phyloP scores from a whole-genome alignment of 163 green algal species.

The Chloroidium sp. region DNA sequence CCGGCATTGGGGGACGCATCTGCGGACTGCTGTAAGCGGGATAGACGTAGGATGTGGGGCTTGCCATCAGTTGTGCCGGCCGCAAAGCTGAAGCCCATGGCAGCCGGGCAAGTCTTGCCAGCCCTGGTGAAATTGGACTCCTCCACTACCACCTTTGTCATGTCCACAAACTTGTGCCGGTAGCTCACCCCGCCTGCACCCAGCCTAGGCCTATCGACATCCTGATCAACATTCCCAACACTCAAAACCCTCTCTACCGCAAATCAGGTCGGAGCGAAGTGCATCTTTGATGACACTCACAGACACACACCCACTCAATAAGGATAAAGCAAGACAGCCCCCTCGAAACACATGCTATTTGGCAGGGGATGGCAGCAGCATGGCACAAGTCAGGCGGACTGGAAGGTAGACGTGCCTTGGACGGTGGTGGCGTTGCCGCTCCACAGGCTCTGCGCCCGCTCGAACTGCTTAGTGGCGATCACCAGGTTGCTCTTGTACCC shows the following conservation, averaged over 20 bases:
- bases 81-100: conserved; percentile 84
- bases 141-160: conserved; percentile 45
- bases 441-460: conserved; percentile 37
- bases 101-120: conserved; percentile 58
- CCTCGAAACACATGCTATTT: no score
- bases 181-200: conserved; percentile 46
- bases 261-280: no score
- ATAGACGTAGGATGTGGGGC: neutral
- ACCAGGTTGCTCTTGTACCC: conserved; percentile 52
- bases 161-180: conserved; percentile 66
- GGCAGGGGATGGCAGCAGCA: no score
- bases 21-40: no score
- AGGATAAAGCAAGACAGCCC: no score
- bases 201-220: neutral
- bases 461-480: conserved; percentile 49
- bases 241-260: no score
- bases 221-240: no score
- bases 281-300: no score
- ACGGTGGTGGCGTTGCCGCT: neutral
- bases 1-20: no score
- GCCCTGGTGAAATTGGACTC: conserved; percentile 26
- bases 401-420: no score
- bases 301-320: no score
- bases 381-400: no score
- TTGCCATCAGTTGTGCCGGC: conserved; percentile 77